Conservation (phyloP, 495 filamentous ascomycete genomes). For the Penicillium silybi region DNA sequence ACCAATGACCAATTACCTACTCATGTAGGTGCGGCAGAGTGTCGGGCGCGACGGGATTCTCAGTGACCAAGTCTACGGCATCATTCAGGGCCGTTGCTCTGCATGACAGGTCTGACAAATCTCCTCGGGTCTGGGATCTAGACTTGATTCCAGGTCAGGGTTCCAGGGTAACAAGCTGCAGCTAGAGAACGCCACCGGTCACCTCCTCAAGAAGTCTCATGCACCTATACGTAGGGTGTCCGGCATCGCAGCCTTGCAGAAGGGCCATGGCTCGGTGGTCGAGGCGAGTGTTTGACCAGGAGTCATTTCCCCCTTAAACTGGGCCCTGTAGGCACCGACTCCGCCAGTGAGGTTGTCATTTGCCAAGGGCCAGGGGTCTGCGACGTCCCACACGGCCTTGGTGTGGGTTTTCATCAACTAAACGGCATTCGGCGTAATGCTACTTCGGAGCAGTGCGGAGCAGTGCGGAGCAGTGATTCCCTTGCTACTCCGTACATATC, state of each 20-base stretch:
- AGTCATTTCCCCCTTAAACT: neutral
- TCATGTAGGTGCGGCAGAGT: neutral
- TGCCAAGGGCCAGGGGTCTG: constrained; percentile 4
- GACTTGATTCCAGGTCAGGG: neutral
- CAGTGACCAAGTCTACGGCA: neutral
- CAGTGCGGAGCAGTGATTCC: too few species aligned
- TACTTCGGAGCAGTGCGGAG: too few species aligned
- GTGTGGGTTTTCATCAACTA: neutral
- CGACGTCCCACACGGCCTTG: constrained; percentile 6
- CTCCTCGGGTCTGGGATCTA: neutral
- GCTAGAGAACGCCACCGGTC: constrained; percentile 16
- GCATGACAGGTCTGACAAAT: neutral
- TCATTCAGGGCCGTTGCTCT: neutral
- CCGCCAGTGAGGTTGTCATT: neutral
- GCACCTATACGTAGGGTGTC: constrained; percentile 2
- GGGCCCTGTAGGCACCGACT: neutral
- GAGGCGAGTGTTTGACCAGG: neutral
- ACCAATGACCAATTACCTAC: neutral
- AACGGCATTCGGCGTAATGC: constrained; percentile 9
- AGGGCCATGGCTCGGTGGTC: neutral
- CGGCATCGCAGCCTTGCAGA: constrained; percentile 5
- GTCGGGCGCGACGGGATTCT: neutral
- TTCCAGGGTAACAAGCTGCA: constrained; percentile 1
- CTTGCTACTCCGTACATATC: too few species aligned
- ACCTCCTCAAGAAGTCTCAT: constrained; percentile 4